phyloP scores from a whole-genome alignment of 1,284 basidiomycete species.

The Bondarzewia mesenterica region DNA sequence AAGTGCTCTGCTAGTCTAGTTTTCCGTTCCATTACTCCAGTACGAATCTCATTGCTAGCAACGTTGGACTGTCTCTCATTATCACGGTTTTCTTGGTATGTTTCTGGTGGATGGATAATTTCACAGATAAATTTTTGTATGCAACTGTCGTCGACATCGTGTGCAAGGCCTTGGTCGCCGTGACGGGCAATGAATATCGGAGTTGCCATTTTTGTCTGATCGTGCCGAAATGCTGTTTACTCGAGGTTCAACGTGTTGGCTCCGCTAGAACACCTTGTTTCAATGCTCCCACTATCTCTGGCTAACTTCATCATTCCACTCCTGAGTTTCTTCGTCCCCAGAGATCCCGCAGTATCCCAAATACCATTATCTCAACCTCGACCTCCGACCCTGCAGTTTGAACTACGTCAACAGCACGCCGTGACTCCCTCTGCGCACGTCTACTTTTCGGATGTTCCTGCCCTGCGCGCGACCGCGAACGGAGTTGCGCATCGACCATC shows the following conservation, averaged over 20 bases:
- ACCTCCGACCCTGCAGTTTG: constrained; percentile 34
- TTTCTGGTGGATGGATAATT: no score
- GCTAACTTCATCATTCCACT: constrained; percentile 7
- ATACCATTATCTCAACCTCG: background rate
- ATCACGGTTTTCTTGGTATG: no score
- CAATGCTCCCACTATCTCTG: constrained; percentile 12
- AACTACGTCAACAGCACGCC: constrained; percentile 62
- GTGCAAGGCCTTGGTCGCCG: no score
- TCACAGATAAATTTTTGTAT: no score
- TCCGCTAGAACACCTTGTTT: background rate
- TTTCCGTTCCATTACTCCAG: no score
- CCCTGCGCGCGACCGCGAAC: constrained; percentile 14
- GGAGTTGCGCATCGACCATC: constrained; percentile 3
- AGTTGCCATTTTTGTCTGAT: no score
- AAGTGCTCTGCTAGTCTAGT: background rate
- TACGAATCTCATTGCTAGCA: no score
- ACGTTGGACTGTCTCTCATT: no score
- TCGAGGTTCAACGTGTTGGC: no score
- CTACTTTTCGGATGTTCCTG: constrained; percentile 48
- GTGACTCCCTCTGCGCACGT: constrained; percentile 46
- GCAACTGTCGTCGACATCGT: no score
- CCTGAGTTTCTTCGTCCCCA: constrained; percentile 13
- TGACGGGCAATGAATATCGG: no score
- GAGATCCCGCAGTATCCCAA: constrained; percentile 8
- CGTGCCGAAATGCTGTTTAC: no score